phyloP scores from a whole-genome alignment of 805 yeast genomes.

The Wickerhamomyces bisporus region DNA sequence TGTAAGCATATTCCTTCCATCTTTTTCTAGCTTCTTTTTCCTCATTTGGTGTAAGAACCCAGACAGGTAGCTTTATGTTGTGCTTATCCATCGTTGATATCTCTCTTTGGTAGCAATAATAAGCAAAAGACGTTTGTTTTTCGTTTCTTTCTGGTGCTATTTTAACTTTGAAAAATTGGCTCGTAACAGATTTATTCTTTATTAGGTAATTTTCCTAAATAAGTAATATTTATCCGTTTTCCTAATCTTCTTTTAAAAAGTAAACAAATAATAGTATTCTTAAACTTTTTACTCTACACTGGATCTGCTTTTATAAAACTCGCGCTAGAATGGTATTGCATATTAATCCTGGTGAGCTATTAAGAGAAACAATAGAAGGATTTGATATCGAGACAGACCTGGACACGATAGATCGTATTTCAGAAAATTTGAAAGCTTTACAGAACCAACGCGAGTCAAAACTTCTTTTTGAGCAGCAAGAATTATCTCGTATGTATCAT shows the following conservation, averaged over 20 bases:
- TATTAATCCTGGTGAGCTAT: slow-evolving; percentile 20
- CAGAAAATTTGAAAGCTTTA: slow-evolving; percentile 31
- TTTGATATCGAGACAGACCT: slow-evolving; percentile 50
- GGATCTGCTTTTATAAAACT: no score
- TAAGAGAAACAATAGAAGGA: slow-evolving; percentile 40
- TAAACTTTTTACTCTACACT: no score
- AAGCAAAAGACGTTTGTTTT: no score
- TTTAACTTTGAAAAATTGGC: no score
- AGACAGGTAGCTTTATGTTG: slow-evolving; percentile 48
- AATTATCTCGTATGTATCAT: slow-evolving; percentile 14
- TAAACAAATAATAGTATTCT: neutral
- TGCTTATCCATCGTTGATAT: slow-evolving; percentile 20
- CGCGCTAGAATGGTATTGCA: slow-evolving; percentile 2
- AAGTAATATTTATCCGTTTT: no score
- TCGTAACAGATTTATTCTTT: no score
- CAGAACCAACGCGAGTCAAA: slow-evolving; percentile 26
- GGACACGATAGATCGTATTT: slow-evolving; percentile 38
- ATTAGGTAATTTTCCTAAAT: no score
- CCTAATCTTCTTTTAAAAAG: neutral
- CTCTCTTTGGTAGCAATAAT: no score
- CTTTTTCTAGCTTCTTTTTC: slow-evolving; percentile 68
- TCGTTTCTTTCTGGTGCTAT: no score
- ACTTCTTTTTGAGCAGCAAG: slow-evolving; percentile 16
- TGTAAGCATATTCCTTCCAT: slow-evolving; percentile 64
- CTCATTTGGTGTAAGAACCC: slow-evolving; percentile 75